Base-by-base conservation (phyloP, 2,329 filamentous ascomycete genomes). In the Cercospora brassicicola region DNA sequence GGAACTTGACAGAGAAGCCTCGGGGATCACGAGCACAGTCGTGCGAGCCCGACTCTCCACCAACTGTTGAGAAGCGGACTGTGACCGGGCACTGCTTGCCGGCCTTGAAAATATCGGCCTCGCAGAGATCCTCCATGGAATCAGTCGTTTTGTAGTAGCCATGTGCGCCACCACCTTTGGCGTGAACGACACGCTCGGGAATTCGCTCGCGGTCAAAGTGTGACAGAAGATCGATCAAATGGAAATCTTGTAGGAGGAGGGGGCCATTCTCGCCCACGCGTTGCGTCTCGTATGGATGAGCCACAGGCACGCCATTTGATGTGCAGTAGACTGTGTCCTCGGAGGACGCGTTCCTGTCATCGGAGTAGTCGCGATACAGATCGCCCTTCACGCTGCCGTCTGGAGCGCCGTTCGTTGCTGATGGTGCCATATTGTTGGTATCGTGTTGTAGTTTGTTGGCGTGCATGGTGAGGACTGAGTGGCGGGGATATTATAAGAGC, bases 1-100 rank as follows among this genome's bases (percentile, higher is more conserved):
- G 85, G 80, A 93, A 90, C 80, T 92, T 93, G 71, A 91, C 83
- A 1, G 89, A 85, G 74, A 93, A 92, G 0, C 91, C 91, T 74
- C 90, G 84, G 9, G 90, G 90, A 72, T 93, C 90, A 67, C 91
- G 87, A 33, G 89, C 90, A 71, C 87, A 88, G 74, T 93, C 90
- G 66, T 90, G 84, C 3, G 88, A 91, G 6, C 90, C 90, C 67
- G 87, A 87, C 78, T 92, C 90, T 68, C 90, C 90, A 76, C 90
- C 90, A 4, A 93, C 90, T 1, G 91, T 93, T 0, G 90, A 92
- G 79, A 93, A 92, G 3, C 91, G 88, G 53, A 86, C 84, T 1
- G 89, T 84, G 69, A 89, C 79, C 15, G 89, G 87, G 59, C 89
- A 91, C 78, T 87, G 87, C 82, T 92, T 92, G 73, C 90, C 91